Percentiles rank a stretch among this genome's conserved stretches.
Evolutionary conservation across 805 yeast species (phyloP).

Genomic region (Metschnikowia proteae): DNA sequence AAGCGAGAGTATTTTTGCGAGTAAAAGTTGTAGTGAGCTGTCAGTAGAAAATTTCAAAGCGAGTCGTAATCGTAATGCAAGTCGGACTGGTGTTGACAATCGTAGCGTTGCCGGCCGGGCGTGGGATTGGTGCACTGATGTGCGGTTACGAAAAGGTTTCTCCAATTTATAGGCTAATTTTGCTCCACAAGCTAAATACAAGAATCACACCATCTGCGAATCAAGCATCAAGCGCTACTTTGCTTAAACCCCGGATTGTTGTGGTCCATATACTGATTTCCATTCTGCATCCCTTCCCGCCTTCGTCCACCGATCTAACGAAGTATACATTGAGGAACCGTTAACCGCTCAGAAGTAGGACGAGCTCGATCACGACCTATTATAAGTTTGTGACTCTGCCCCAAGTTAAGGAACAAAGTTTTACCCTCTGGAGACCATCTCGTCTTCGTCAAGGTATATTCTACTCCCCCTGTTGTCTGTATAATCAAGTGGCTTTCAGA

Average conservation of each 20-base stretch:
- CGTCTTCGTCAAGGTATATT: neutral
- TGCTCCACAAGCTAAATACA: conserved; percentile 8
- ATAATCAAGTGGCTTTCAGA: neutral
- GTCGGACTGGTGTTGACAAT: neutral
- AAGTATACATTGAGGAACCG: conserved; percentile 6
- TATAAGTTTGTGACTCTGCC: neutral
- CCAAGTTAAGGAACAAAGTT: neutral
- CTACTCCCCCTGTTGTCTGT: neutral
- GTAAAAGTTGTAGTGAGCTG: no score
- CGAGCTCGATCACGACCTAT: neutral
- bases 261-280: neutral
- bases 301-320: conserved; percentile 4
- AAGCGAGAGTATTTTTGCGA: neutral
- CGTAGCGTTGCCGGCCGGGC: neutral
- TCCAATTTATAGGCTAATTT: conserved; percentile 10
- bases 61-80: neutral
- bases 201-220: conserved; percentile 11
- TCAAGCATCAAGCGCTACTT: conserved; percentile 5
- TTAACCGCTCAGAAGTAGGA: conserved; percentile 1
- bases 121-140: conserved; percentile 14
- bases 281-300: conserved; percentile 3
- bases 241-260: neutral
- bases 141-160: conserved; percentile 15
- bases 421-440: neutral
- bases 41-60: neutral